Evolutionary conservation across 2,329 filamentous ascomycete species (phyloP).

Genomic region (Podosphaera leucotricha): DNA sequence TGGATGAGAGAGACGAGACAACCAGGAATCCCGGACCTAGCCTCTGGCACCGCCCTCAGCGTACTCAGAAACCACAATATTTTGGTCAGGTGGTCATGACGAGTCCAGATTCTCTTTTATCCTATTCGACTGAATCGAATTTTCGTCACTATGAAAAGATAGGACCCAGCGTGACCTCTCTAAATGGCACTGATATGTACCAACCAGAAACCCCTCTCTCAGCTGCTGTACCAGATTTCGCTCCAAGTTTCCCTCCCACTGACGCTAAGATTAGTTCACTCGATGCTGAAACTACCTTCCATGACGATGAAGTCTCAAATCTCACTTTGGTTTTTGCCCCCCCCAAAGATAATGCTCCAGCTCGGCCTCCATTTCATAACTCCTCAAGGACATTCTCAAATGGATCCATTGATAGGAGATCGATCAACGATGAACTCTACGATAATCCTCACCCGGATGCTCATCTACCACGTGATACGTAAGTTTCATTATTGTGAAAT

Average conservation of each 20-base stretch:
- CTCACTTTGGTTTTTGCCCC: slow-evolving; percentile 26
- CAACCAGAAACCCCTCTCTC: slow-evolving; percentile 29
- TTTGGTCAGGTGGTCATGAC: slow-evolving; percentile 11
- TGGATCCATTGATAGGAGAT: slow-evolving; percentile 28
- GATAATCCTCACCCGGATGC: slow-evolving; percentile 14
- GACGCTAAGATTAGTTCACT: slow-evolving; percentile 10
- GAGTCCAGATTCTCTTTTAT: slow-evolving; percentile 10
- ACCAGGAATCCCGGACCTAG: slow-evolving; percentile 53
- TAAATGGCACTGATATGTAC: slow-evolving; percentile 19
- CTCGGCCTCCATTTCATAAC: slow-evolving; percentile 16
- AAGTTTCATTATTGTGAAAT: slow-evolving; percentile 4
- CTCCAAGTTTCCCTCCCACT: slow-evolving; percentile 9
- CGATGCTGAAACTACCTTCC: slow-evolving; percentile 21
- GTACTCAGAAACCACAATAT: slow-evolving; percentile 6
- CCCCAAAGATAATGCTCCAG: slow-evolving; percentile 17
- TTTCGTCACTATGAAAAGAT: slow-evolving; percentile 10
- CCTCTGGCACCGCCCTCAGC: slow-evolving; percentile 13
- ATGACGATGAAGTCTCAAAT: slow-evolving; percentile 26
- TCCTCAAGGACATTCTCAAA: slow-evolving; percentile 28
- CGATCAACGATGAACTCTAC: slow-evolving; percentile 24
- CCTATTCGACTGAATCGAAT: slow-evolving; percentile 13
- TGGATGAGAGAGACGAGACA: slow-evolving; percentile 45
- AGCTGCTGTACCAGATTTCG: slow-evolving; percentile 37
- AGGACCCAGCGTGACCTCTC: slow-evolving; percentile 7
- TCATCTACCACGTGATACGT: slow-evolving; percentile 13